Evolutionary conservation across 78 protist genomes (phyloP).

Genomic region (Dictyostelium firmibasis): DNA sequence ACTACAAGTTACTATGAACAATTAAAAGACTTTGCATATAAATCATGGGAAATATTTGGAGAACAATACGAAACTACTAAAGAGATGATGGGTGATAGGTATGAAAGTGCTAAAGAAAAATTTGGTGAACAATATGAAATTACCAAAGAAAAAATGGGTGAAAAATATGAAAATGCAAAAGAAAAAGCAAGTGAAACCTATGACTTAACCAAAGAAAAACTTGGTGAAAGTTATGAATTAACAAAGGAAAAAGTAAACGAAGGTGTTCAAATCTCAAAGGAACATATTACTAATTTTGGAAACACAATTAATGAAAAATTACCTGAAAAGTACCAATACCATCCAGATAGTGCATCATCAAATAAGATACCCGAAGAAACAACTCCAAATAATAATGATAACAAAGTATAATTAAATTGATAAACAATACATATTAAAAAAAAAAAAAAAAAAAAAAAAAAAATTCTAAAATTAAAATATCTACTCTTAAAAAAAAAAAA

Average conservation of each 20-base stretch:
- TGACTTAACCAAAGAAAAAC: conserved; percentile 52
- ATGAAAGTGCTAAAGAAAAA: conserved; percentile 70
- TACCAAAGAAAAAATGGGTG: conserved; percentile 87
- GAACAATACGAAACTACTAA: not conserved
- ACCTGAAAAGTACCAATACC: not conserved
- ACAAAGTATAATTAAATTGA: not conserved
- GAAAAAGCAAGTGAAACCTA: not conserved
- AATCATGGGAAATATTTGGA: not conserved
- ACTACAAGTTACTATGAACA: not conserved
- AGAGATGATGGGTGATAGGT: conserved; percentile 88
- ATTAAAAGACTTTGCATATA: not conserved
- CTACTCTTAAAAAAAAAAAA: no score
- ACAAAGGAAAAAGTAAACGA: conserved; percentile 38
- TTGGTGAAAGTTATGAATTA: conserved; percentile 41
- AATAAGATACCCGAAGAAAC: not conserved
- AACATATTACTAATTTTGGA: not conserved
- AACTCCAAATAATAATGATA: not conserved
- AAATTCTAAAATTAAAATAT: no score
- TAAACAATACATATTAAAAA: not conserved
- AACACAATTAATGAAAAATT: not conserved
- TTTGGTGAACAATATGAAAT: not conserved
- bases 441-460: no score
- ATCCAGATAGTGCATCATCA: not conserved
- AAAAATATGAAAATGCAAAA: conserved; percentile 83
- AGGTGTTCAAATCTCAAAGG: conserved; percentile 45